Conservation (phyloP, 2,329 filamentous ascomycete species). For the Colletotrichum noveboracense region DNA sequence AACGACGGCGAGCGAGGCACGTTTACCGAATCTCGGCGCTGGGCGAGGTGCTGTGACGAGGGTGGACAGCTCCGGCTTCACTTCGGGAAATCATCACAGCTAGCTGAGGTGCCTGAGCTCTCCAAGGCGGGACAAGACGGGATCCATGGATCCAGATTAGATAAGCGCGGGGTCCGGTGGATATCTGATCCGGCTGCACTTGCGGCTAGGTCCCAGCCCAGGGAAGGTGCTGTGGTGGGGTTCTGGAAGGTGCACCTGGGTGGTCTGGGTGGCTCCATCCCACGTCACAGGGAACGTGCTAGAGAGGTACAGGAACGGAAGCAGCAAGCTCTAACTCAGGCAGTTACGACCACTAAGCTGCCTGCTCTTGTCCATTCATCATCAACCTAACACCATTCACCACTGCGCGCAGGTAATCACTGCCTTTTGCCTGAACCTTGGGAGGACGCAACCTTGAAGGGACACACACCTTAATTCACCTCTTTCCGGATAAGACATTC, state of each 20-base stretch:
- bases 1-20: not conserved
- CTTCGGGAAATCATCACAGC: constrained; percentile 19
- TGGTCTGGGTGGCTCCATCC: constrained; percentile 1
- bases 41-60: not conserved
- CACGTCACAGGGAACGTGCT: constrained; percentile 20
- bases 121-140: not conserved
- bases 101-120: not conserved
- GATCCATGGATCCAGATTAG: not conserved
- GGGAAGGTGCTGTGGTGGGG: not conserved
- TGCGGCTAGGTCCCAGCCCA: not conserved
- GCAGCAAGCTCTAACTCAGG: constrained; percentile 6
- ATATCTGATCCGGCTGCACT: not conserved
- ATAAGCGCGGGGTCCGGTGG: not conserved
- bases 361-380: not conserved
- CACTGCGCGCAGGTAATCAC: not conserved
- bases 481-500: not conserved
- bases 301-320: constrained; percentile 9
- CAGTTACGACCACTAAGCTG: constrained; percentile 21
- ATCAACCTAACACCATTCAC: not conserved
- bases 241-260: not conserved
- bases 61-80: constrained; percentile 9
- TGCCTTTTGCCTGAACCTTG: not conserved
- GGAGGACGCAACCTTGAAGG: not conserved
- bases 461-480: not conserved
- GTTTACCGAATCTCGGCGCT: constrained; percentile 14